These are phyloP conservation scores for Fusarium papillatum DNA, from an alignment of 2,329 filamentous ascomycete species.

Conservation along the genomic window DNA sequence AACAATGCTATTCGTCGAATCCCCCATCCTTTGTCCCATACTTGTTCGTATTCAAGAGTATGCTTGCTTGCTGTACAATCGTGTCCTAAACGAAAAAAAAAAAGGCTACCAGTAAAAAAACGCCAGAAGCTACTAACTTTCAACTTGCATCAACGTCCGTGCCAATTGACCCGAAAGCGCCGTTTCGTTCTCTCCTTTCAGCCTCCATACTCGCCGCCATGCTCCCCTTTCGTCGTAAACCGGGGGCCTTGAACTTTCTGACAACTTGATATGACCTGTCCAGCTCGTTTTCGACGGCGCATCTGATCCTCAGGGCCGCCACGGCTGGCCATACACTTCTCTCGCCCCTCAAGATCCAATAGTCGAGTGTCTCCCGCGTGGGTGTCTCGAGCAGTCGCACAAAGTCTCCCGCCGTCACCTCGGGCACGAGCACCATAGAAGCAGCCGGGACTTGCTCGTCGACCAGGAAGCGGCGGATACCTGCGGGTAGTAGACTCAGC, in stretches of 20 bases:
- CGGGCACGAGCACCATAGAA: conserved; percentile 85
- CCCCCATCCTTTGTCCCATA: neutral
- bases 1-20: neutral
- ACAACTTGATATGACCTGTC: conserved; percentile 89
- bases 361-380: conserved; percentile 79
- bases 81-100: neutral
- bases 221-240: conserved; percentile 61
- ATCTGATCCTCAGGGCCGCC: conserved; percentile 83
- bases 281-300: conserved; percentile 88
- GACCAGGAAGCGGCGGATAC: conserved; percentile 81
- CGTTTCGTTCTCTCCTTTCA: conserved; percentile 32
- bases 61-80: neutral
- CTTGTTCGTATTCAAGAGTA: neutral
- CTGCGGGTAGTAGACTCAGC: conserved; percentile 77
- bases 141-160: conserved; percentile 23
- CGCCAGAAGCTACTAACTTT: conserved; percentile 9
- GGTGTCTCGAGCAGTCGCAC: conserved; percentile 86
- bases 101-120: neutral
- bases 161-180: conserved; percentile 18
- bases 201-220: conserved; percentile 48
- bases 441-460: conserved; percentile 87
- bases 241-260: conserved; percentile 70
- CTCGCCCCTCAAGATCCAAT: conserved; percentile 90
- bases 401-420: conserved; percentile 81
- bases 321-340: conserved; percentile 92